Conservation (phyloP, 805 yeast species). For the Danielia reshetovae region DNA sequence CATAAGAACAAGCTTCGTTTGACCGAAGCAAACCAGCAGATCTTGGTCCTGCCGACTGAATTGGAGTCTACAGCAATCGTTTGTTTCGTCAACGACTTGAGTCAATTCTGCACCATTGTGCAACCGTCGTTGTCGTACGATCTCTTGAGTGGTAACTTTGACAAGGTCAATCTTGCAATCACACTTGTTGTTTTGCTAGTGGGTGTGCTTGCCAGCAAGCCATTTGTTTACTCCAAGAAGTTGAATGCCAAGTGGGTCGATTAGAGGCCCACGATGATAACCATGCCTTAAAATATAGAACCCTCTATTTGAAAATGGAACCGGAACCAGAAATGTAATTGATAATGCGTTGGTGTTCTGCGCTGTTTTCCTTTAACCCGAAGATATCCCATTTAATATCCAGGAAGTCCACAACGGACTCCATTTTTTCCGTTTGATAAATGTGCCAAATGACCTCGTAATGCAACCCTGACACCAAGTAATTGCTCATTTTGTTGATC, state of each 20-base stretch:
- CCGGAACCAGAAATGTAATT: constrained; percentile 7
- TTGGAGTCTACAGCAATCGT: constrained; percentile 80
- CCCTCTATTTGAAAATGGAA: constrained; percentile 4
- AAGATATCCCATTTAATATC: constrained; percentile 25
- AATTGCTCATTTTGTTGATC: constrained; percentile 30
- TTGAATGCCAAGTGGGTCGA: constrained; percentile 53
- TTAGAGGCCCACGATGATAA: constrained; percentile 2
- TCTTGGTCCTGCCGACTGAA: constrained; percentile 46
- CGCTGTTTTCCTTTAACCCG: constrained; percentile 23
- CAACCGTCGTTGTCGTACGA: constrained; percentile 87
- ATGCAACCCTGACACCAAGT: constrained; percentile 32
- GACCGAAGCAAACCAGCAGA: constrained; percentile 7
- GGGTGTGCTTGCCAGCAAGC: constrained; percentile 47
- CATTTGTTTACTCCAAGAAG: constrained; percentile 52
- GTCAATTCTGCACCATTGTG: constrained; percentile 70
- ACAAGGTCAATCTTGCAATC: constrained; percentile 54
- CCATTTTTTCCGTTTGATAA: constrained; percentile 21
- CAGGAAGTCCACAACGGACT: background rate
- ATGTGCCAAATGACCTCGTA: constrained; percentile 40
- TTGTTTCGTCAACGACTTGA: constrained; percentile 55
- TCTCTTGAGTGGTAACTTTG: constrained; percentile 62
- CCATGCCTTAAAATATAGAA: background rate
- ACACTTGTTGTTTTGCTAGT: constrained; percentile 55
- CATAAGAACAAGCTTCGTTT: constrained; percentile 32
- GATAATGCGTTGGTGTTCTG: constrained; percentile 9